Conservation (phyloP, 768 basidiomycete genomes). For the Podaxis mareebaensis region DNA sequence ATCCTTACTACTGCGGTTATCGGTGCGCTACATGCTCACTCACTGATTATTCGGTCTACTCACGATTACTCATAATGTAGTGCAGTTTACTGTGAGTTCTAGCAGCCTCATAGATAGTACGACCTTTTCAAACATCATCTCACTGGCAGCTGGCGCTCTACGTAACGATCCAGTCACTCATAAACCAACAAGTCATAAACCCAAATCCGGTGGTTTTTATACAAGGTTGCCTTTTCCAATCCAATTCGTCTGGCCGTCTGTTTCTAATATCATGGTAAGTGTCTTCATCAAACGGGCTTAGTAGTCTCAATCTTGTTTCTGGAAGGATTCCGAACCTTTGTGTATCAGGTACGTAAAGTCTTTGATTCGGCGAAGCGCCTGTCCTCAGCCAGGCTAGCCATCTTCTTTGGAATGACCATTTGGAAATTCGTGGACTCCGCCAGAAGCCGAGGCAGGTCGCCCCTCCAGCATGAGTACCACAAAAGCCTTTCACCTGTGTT, state of each 20-base stretch:
- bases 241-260: background rate
- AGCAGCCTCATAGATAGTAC: background rate
- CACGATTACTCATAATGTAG: background rate
- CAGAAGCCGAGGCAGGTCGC: background rate
- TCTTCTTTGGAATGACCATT: constrained; percentile 2
- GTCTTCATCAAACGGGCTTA: background rate
- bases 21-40: background rate
- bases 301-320: background rate
- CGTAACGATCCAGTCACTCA: background rate
- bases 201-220: background rate
- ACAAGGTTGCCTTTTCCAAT: background rate
- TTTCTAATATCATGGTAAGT: background rate
- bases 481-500: background rate
- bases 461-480: background rate
- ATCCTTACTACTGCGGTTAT: background rate
- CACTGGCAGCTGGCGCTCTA: background rate
- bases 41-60: background rate
- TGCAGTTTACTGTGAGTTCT: background rate
- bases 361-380: background rate
- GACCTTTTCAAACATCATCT: background rate
- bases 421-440: background rate
- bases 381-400: background rate
- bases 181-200: background rate
- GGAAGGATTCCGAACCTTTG: background rate
- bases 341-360: background rate